A percentile compares a stretch with the other conserved stretches of the same genome.
Evolutionary conservation across 2,329 filamentous ascomycete species (phyloP).

Genomic region (Zarea fungicola): DNA sequence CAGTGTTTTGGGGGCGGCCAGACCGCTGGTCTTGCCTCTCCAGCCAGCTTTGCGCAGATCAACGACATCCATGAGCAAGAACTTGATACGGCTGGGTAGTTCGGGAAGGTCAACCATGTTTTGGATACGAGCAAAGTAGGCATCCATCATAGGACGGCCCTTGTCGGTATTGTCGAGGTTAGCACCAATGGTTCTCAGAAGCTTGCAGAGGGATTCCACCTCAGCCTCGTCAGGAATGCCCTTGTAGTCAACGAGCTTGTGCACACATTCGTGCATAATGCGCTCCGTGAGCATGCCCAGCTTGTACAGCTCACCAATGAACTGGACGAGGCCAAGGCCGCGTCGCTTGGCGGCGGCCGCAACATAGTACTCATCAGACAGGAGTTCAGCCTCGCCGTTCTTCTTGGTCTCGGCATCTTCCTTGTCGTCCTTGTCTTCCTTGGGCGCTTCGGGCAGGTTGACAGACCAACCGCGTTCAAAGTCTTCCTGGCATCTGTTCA

Average conservation of each 20-base stretch:
- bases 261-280: conserved; percentile 99
- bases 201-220: conserved; percentile 90
- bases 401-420: conserved; percentile 38
- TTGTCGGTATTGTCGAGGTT: conserved; percentile 81
- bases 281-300: conserved; percentile 96
- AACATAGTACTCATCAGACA: conserved; percentile 95
- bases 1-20: conserved; percentile 88
- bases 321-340: conserved; percentile 95
- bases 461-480: conserved; percentile 97
- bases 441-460: conserved; percentile 69
- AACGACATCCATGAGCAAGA: conserved; percentile 94
- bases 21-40: conserved; percentile 82
- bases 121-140: conserved; percentile 87
- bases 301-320: conserved; percentile 99
- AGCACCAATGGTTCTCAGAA: conserved; percentile 84
- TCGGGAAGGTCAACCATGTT: conserved; percentile 74
- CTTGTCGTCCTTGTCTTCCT: conserved; percentile 53
- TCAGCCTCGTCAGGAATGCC: conserved; percentile 91
- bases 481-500: conserved; percentile 97
- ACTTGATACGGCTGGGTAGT: conserved; percentile 80
- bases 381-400: conserved; percentile 67
- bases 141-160: conserved; percentile 81
- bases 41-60: conserved; percentile 76
- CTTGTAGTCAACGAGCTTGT: conserved; percentile 93
- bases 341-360: conserved; percentile 93